These are phyloP conservation scores for Aspergillus haitiensis DNA, from an alignment of 495 filamentous ascomycete species.

Conservation along the genomic window DNA sequence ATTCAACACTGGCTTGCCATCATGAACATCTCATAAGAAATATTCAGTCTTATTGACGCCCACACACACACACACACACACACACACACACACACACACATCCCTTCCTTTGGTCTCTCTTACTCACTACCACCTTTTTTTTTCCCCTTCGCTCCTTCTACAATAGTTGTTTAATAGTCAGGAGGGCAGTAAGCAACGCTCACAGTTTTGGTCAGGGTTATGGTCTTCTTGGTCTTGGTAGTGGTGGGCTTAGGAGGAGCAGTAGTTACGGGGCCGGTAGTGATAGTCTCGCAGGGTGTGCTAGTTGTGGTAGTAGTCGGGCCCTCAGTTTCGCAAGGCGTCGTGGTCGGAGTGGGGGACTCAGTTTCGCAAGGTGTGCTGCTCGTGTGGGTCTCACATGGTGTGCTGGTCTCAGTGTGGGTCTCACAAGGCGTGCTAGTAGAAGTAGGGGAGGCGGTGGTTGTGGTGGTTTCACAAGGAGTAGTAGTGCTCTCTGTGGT, in stretches of 20 bases:
- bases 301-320: too few species aligned
- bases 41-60: background rate
- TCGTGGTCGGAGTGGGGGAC: slow-evolving; percentile 13
- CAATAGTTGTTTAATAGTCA: slow-evolving; percentile 20
- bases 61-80: too few species aligned
- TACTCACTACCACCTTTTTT: too few species aligned
- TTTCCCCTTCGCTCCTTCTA: too few species aligned
- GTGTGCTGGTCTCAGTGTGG: slow-evolving; percentile 15
- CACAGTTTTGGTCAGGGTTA: slow-evolving; percentile 36
- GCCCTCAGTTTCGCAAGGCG: background rate
- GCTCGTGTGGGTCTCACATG: background rate
- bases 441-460: slow-evolving; percentile 9
- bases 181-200: slow-evolving; percentile 34
- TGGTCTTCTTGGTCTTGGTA: slow-evolving; percentile 19
- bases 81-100: too few species aligned
- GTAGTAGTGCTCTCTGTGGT: too few species aligned
- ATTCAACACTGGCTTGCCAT: slow-evolving; percentile 24
- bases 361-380: slow-evolving; percentile 17
- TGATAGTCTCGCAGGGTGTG: slow-evolving; percentile 23
- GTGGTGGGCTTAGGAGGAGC: slow-evolving; percentile 6
- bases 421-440: slow-evolving; percentile 9
- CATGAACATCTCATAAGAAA: slow-evolving; percentile 24
- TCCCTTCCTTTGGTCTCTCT: too few species aligned
- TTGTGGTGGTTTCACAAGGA: slow-evolving; percentile 9
- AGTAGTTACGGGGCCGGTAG: slow-evolving; percentile 11